Conservation (phyloP, 495 filamentous ascomycete species). For the Penicillium cosmopolitanum region DNA sequence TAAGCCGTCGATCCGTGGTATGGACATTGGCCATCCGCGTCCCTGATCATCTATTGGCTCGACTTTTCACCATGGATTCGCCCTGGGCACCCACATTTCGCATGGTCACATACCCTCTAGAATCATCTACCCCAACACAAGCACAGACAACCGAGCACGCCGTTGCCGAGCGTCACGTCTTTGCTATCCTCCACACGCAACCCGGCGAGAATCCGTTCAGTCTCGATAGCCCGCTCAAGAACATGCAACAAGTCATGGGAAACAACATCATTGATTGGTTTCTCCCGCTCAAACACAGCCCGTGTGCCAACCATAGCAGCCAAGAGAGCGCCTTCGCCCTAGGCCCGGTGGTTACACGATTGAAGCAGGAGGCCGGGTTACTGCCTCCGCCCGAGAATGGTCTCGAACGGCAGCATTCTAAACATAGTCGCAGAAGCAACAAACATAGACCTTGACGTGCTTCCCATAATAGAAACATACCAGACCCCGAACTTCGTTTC, state of each 20-base stretch:
- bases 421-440: constrained; percentile 7
- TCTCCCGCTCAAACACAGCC: constrained; percentile 68
- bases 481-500: constrained; percentile 1
- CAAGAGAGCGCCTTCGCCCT: constrained; percentile 50
- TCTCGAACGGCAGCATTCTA: constrained; percentile 5
- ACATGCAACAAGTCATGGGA: constrained; percentile 78
- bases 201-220: constrained; percentile 82
- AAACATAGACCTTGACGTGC: constrained; percentile 12
- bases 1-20: constrained; percentile 62
- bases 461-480: constrained; percentile 3
- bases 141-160: constrained; percentile 29
- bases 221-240: constrained; percentile 60
- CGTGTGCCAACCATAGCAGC: constrained; percentile 58
- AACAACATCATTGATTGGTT: constrained; percentile 71
- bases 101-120: constrained; percentile 50
- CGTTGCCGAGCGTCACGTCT: constrained; percentile 56
- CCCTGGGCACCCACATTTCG: constrained; percentile 48
- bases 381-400: constrained; percentile 29
- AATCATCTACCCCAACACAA: constrained; percentile 21
- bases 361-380: constrained; percentile 50
- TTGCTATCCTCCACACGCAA: constrained; percentile 73
- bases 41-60: constrained; percentile 51
- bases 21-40: constrained; percentile 80
- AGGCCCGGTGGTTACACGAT: constrained; percentile 55
- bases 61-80: constrained; percentile 34